phyloP scores from a whole-genome alignment of 2,329 filamentous ascomycete genomes.

The Lecanicillium sp. region DNA sequence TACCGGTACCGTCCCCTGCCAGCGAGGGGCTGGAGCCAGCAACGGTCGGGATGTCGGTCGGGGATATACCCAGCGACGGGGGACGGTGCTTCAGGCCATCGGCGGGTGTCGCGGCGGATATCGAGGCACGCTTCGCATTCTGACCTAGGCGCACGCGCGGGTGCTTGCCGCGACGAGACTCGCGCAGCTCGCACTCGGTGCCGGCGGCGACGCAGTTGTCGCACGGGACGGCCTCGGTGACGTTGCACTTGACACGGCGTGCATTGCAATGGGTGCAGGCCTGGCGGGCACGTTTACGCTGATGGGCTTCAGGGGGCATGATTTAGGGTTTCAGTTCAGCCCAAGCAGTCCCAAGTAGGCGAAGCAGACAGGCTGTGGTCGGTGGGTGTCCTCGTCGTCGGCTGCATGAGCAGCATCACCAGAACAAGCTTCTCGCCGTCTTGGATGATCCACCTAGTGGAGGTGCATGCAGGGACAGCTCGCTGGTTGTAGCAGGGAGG shows the following conservation, averaged over 20 bases:
- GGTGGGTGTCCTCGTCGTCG: no score
- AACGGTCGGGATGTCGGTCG: not conserved
- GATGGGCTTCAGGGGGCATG: slow-evolving; percentile 7
- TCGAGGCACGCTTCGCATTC: not conserved
- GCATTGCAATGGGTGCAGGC: slow-evolving; percentile 15
- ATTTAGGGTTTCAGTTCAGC: no score
- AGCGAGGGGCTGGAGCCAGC: no score
- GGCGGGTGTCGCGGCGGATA: not conserved
- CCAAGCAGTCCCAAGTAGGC: no score
- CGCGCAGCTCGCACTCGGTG: slow-evolving; percentile 12
- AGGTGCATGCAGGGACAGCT: no score
- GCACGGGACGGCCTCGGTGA: slow-evolving; percentile 14
- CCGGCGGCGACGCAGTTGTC: slow-evolving; percentile 13
- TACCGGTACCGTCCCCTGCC: no score
- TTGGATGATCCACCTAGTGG: no score
- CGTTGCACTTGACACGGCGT: slow-evolving; percentile 16
- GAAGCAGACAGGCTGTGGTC: no score
- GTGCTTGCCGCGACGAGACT: slow-evolving; percentile 17
- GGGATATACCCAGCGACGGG: not conserved
- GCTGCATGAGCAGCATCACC: no score
- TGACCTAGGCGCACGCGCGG: slow-evolving; percentile 10
- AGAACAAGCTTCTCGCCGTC: no score
- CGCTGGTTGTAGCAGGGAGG: no score
- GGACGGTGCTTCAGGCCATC: not conserved
- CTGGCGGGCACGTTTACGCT: slow-evolving; percentile 13